These are phyloP conservation scores for Ehretia macrophylla DNA, from an alignment of 257 asterid genomes.

Conservation along the genomic window DNA sequence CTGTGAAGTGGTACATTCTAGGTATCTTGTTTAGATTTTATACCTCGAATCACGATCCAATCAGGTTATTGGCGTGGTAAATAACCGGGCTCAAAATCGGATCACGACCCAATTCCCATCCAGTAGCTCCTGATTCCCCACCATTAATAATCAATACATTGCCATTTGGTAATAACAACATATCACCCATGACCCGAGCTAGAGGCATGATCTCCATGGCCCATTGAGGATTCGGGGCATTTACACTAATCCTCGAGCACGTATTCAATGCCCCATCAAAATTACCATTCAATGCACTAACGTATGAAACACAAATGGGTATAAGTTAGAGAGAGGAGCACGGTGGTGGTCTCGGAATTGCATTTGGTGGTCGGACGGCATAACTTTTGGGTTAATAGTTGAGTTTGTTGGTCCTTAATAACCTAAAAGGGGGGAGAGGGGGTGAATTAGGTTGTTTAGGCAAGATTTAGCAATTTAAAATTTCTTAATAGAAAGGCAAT, in stretches of 20 bases:
- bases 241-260: slow-evolving; percentile 19
- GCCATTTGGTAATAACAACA: slow-evolving; percentile 25
- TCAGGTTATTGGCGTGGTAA: neutral
- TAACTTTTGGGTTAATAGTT: too few relatives aligned
- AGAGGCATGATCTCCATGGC: slow-evolving; percentile 22
- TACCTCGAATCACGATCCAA: neutral
- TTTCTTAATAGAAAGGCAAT: too few relatives aligned
- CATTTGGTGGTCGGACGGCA: too few relatives aligned
- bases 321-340: too few relatives aligned
- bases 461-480: too few relatives aligned
- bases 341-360: too few relatives aligned
- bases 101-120: neutral
- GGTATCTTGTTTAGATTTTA: neutral
- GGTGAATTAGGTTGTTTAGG: too few relatives aligned
- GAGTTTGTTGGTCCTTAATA: too few relatives aligned
- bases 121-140: slow-evolving; percentile 5
- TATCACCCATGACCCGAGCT: slow-evolving; percentile 28
- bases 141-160: slow-evolving; percentile 25
- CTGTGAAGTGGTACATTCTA: slow-evolving; percentile 3
- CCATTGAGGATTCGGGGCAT: slow-evolving; percentile 20
- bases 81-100: neutral
- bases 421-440: too few relatives aligned
- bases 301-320: too few relatives aligned
- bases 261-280: slow-evolving; percentile 14
- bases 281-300: slow-evolving; percentile 7